These are phyloP conservation scores for Mucor piriformis DNA, from an alignment of 371 early-diverging fungal genomes.

Conservation along the genomic window DNA sequence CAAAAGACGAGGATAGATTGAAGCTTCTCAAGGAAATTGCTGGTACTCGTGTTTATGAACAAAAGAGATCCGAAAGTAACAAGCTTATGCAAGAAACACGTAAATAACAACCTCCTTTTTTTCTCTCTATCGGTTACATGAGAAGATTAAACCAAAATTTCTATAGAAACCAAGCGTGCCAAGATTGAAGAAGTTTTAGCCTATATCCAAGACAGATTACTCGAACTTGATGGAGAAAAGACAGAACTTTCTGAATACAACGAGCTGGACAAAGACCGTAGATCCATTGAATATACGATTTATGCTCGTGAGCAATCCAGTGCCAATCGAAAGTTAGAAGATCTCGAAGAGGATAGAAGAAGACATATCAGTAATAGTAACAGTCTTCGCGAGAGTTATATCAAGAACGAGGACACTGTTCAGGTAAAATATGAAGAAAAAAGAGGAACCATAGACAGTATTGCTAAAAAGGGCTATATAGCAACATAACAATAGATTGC, in stretches of 20 bases:
- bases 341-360: conserved; percentile 61
- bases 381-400: conserved; percentile 35
- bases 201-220: conserved; percentile 88
- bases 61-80: conserved; percentile 86
- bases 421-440: conserved; percentile 27
- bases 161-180: conserved; percentile 74
- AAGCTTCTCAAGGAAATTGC: conserved; percentile 97
- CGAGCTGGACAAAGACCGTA: conserved; percentile 81
- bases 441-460: no score
- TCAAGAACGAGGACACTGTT: conserved; percentile 38
- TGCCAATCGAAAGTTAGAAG: conserved; percentile 74
- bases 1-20: conserved; percentile 90
- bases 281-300: conserved; percentile 91
- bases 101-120: conserved; percentile 18
- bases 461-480: background rate
- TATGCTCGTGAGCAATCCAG: conserved; percentile 88
- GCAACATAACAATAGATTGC: conserved; percentile 25
- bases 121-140: no score
- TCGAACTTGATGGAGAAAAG: conserved; percentile 93
- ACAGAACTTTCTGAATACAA: conserved; percentile 88
- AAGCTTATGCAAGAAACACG: conserved; percentile 95
- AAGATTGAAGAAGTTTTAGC: conserved; percentile 92
- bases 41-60: conserved; percentile 98
- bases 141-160: no score
- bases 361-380: conserved; percentile 50